These are phyloP conservation scores for Russula brevipes DNA, from an alignment of 768 basidiomycete genomes.

Conservation along the genomic window DNA sequence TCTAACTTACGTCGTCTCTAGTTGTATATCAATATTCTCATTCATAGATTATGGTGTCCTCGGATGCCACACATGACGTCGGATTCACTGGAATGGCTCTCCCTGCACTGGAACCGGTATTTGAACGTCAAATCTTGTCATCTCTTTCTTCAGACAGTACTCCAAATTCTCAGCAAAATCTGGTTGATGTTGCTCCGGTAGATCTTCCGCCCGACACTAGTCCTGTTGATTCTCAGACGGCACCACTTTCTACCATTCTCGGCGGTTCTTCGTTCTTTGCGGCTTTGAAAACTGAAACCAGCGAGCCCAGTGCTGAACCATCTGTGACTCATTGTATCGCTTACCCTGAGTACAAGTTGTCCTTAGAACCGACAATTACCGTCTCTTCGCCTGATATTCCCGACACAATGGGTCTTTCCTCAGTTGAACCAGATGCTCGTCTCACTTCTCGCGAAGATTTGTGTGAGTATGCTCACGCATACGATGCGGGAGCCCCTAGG, in stretches of 20 bases:
- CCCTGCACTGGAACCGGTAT: too few relatives aligned
- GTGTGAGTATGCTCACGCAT: neutral
- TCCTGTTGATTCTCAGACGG: neutral
- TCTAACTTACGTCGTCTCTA: neutral
- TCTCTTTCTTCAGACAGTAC: neutral
- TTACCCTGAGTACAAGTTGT: neutral
- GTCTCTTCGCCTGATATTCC: neutral
- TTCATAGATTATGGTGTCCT: slow-evolving; percentile 1
- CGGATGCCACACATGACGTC: neutral
- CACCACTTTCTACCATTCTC: neutral
- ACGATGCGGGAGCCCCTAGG: neutral
- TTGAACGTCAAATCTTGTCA: neutral
- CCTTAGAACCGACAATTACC: neutral
- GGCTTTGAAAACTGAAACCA: neutral
- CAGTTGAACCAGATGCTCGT: neutral
- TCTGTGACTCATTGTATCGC: neutral
- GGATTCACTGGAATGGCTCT: neutral
- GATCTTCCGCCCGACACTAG: neutral
- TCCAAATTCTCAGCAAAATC: neutral
- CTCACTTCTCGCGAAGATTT: neutral
- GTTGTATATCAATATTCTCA: neutral
- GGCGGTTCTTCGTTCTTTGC: neutral
- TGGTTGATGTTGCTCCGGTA: neutral
- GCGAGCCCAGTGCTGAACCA: neutral
- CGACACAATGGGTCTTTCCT: neutral